phyloP scores from a whole-genome alignment of 2,329 filamentous ascomycete genomes.

The Chalaropsis ovoidea region DNA sequence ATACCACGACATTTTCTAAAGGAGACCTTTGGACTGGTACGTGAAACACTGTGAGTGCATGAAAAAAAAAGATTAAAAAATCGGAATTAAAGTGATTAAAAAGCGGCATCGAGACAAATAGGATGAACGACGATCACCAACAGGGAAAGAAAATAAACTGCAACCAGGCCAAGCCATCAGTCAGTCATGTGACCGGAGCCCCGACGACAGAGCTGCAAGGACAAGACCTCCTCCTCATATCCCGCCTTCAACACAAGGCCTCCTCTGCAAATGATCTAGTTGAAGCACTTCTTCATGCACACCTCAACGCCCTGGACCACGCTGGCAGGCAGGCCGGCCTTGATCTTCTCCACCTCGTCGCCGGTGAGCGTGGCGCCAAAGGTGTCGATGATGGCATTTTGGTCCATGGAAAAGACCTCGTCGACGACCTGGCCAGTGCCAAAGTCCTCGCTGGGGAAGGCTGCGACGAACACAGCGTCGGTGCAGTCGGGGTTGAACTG shows the following conservation, averaged over 20 bases:
- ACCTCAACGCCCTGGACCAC: conserved; percentile 44
- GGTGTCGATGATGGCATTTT: conserved; percentile 39
- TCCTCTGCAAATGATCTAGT: background rate
- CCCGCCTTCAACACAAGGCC: background rate
- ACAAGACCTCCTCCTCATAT: background rate
- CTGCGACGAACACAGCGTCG: conserved; percentile 41
- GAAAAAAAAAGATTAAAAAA: background rate
- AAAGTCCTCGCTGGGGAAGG: conserved; percentile 43
- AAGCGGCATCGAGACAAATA: too few species aligned
- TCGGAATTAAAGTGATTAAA: background rate
- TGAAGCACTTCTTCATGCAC: conserved; percentile 42
- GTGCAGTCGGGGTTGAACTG: conserved; percentile 48
- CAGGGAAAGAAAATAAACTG: background rate
- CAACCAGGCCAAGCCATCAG: background rate
- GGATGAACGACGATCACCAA: background rate
- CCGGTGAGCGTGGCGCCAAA: conserved; percentile 40
- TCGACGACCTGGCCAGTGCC: conserved; percentile 44
- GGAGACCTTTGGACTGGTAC: background rate
- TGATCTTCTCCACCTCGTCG: conserved; percentile 39
- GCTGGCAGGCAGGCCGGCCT: conserved; percentile 35
- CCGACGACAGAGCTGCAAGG: background rate
- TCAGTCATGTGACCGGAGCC: too few species aligned
- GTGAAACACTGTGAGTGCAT: background rate
- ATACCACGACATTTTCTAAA: background rate
- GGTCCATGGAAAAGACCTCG: conserved; percentile 40